Percentiles rank a stretch among this genome's conserved stretches.
These are phyloP conservation scores for Zygotorulaspora sp. DNA, from an alignment of 805 yeast species.

Conservation along the genomic window DNA sequence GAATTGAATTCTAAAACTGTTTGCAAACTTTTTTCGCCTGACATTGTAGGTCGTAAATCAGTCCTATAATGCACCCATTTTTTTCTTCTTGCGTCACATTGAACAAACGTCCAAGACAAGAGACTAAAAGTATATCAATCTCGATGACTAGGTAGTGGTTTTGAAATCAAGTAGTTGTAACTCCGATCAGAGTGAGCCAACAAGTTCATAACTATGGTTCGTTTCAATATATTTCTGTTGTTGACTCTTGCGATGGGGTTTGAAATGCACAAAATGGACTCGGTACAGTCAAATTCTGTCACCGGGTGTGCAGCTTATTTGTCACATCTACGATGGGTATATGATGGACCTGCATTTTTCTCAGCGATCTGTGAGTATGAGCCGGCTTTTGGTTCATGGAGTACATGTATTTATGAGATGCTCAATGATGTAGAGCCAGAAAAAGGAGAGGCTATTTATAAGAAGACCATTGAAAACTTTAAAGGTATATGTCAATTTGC, in stretches of 20 bases:
- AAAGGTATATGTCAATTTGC: slow-evolving; percentile 11
- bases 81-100: background rate
- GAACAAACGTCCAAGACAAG: no score
- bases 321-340: slow-evolving; percentile 19
- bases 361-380: slow-evolving; percentile 19
- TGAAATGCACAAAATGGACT: slow-evolving; percentile 11
- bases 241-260: background rate
- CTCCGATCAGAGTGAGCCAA: no score
- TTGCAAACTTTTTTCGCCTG: no score
- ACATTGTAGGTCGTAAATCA: no score
- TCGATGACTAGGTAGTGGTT: no score
- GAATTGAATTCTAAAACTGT: no score
- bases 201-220: background rate
- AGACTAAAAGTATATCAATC: no score
- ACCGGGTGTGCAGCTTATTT: slow-evolving; percentile 21
- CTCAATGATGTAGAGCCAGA: slow-evolving; percentile 7
- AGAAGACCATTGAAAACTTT: slow-evolving; percentile 14
- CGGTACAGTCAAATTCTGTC: slow-evolving; percentile 19
- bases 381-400: slow-evolving; percentile 27
- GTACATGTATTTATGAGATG: slow-evolving; percentile 21
- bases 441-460: slow-evolving; percentile 9
- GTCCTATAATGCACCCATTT: slow-evolving; percentile 3
- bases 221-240: background rate
- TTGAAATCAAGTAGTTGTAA: no score
- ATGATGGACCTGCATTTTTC: slow-evolving; percentile 13